These are phyloP conservation scores for Populus hybrid DNA, from an alignment of 441 rosid genomes.

Conservation along the genomic window DNA sequence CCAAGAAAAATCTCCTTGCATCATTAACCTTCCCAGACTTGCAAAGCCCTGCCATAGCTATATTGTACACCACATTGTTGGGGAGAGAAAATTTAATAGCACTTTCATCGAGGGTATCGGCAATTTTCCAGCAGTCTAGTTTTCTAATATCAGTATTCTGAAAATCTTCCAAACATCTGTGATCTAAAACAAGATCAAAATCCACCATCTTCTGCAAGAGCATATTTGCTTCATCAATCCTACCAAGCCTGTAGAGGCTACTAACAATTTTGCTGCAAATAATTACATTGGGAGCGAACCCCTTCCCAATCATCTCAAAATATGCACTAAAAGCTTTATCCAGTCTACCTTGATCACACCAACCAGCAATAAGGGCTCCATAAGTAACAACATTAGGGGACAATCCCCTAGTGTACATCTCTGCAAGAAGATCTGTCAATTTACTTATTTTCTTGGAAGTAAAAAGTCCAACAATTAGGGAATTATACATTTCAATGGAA, in stretches of 20 bases:
- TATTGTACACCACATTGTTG: slow-evolving; percentile 59
- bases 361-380: slow-evolving; percentile 59
- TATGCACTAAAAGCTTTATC: slow-evolving; percentile 54
- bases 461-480: slow-evolving; percentile 58
- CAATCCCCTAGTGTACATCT: slow-evolving; percentile 38
- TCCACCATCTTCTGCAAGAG: slow-evolving; percentile 56
- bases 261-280: slow-evolving; percentile 71
- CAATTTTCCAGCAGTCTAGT: slow-evolving; percentile 44
- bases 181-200: slow-evolving; percentile 40
- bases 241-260: slow-evolving; percentile 52
- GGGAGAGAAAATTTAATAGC: slow-evolving; percentile 44
- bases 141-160: slow-evolving; percentile 25
- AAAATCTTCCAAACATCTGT: slow-evolving; percentile 26
- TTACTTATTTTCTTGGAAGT: slow-evolving; percentile 39
- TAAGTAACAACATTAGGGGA: slow-evolving; percentile 54
- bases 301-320: slow-evolving; percentile 62
- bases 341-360: slow-evolving; percentile 60
- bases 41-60: slow-evolving; percentile 67
- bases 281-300: slow-evolving; percentile 49
- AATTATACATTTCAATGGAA: slow-evolving; percentile 66
- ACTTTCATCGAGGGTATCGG: slow-evolving; percentile 38
- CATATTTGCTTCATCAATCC: slow-evolving; percentile 65
- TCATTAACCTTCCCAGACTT: slow-evolving; percentile 61
- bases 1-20: slow-evolving; percentile 51
- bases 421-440: slow-evolving; percentile 44